Evolutionary conservation across 345 rosid genomes (phyloP).

Genomic region (Hypericum perforatum): DNA sequence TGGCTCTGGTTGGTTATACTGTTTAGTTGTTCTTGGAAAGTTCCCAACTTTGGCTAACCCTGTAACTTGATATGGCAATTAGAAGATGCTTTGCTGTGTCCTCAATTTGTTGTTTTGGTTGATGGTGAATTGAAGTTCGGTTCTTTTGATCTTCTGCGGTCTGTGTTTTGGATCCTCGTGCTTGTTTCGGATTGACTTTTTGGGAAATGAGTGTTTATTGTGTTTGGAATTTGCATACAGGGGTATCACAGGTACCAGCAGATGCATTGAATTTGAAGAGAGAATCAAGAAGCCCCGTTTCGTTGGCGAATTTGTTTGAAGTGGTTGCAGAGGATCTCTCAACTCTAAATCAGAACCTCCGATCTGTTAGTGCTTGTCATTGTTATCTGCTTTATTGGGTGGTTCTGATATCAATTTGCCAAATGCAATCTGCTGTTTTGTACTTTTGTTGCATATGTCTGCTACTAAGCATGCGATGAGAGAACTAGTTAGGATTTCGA

Average conservation of each 20-base stretch:
- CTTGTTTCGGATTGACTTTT: background rate
- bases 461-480: no score
- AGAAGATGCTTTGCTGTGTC: no score
- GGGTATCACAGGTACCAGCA: constrained; percentile 33
- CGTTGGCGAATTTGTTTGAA: constrained; percentile 57
- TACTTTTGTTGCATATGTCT: no score
- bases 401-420: no score
- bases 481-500: no score
- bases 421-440: no score
- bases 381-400: background rate
- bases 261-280: constrained; percentile 40
- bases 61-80: no score
- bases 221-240: constrained; percentile 4
- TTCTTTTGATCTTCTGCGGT: no score
- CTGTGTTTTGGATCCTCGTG: background rate
- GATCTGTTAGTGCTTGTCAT: constrained; percentile 49
- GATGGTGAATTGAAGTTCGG: no score
- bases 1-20: background rate
- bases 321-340: constrained; percentile 76
- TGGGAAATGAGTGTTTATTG: constrained; percentile 2
- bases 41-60: no score
- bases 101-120: background rate
- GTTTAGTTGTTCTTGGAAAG: background rate
- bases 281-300: constrained; percentile 38
- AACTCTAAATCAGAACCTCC: constrained; percentile 74